Evolutionary conservation across 441 rosid species (phyloP), one percentile per base, ranked within the genome.

Genomic region (Erodium trifolium): DNA sequence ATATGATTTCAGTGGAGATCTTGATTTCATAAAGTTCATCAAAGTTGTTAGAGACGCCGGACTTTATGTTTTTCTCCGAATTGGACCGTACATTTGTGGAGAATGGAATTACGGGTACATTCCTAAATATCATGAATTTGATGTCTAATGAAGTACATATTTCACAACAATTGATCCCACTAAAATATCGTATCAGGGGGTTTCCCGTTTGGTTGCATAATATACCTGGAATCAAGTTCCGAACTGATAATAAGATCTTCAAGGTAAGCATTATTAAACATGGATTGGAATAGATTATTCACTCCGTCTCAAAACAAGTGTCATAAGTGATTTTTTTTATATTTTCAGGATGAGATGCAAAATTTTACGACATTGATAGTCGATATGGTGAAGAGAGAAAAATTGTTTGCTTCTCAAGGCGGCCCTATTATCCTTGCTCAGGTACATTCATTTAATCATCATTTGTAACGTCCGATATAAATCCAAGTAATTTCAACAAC

Each of bases 381-480:
- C 69, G 70, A 79, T 3, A 84, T 85, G 88, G 76, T 83, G 77
- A 84, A 82, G 59, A 23, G 67, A 47, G 89, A 84, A 71, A 79
- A 78, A 0, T 81, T 90, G 5, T 90, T 90, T 71, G 90, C 93
- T 5, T 82, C 90, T 16, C 93, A 90, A 81, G 91, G 88, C 7
- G 96, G 93, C 3, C 93, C 90, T 11, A 84, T 88, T 29, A 85
- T 88, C 47, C 70, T 83, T 34, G 85, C 96, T 51, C 95, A 90
- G 88, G 94, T 86, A 67, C 5, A 23, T 23, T 23, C 27, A 23
- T 23, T 23, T 23, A 23, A 23, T 23, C 27, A 23, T 23, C 27
- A 23, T 23, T 23, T 23, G 27, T 23, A 0, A 0, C 27, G 27
- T 23, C 27, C 2, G 27, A 23, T 23, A 23, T 23, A 23, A 23